Base-by-base conservation (phyloP, 164 flowering plant species). In the Chimonanthus praecox region DNA sequence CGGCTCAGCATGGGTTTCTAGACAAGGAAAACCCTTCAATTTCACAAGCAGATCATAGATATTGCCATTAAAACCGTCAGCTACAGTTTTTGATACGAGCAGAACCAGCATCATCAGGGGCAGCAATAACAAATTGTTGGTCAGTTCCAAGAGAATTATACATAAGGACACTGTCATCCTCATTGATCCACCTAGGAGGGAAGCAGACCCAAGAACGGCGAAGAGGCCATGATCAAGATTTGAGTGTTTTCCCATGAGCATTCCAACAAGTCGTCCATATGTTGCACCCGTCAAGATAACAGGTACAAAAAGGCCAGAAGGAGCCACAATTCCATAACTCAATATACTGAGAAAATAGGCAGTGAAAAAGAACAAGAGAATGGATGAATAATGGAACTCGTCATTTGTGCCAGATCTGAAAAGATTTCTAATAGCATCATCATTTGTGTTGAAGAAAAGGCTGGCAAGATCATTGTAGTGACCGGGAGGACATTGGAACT, bases 381-480 rank as follows among this genome's bases (percentile, higher is more conserved):
- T 70, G 4, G 99, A 85, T 3, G 83, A 69, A 43, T 16, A 70
- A 45, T 89, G 83, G 78, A 93, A 95, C 86, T 91, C 99, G 3
- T 73, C 4, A 58, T 89, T 84, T 0, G 94, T 91, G 81, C 80
- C 76, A 49, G 81, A 83, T 81, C 93, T 90, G 82, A 91, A 95
- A 60, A 95, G 93, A 71, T 92, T 95, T 74, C 81, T 84, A 58
- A 95, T 90, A 8, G 99, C 93, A 80, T 95, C 96, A 73, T 95
- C 99, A 74, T 86, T 91, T 70, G 99, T 92, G 79, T 91, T 95
- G 80, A 95, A 90, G 58, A 95, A 87, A 43, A 95, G 93, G 83
- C 94, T 89, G 47, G 99, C 99, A 15, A 95, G 91, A 80, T 95
- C 99, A 82, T 93, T 95, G 80, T 95, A 95, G 72, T 95, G 83